A percentile compares a stretch with the other conserved stretches of the same genome.
Conservation (phyloP, 805 yeast species). For the Myxozyma udenii region DNA sequence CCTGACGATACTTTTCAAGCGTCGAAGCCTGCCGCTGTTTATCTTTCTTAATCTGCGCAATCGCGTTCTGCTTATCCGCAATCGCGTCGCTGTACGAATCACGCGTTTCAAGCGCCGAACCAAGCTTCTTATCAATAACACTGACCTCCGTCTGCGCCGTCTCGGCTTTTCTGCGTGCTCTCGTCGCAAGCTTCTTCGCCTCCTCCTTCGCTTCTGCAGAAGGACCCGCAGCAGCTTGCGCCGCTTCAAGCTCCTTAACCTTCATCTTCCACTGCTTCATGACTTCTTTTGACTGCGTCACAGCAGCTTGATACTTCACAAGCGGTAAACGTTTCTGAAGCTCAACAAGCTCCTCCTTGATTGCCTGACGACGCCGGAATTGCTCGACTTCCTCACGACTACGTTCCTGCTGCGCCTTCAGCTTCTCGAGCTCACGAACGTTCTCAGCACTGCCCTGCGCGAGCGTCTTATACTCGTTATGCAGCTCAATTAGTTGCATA, state of each 20-base stretch:
- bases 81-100: background rate
- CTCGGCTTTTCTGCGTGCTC: conserved; percentile 25
- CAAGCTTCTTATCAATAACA: background rate
- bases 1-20: background rate
- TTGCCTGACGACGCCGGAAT: conserved; percentile 34
- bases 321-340: conserved; percentile 14
- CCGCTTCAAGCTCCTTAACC: conserved; percentile 9
- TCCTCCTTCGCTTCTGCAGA: conserved; percentile 41
- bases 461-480: conserved; percentile 41
- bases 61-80: background rate
- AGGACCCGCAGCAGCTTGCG: conserved; percentile 12
- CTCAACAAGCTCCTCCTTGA: conserved; percentile 16
- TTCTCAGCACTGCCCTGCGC: conserved; percentile 10
- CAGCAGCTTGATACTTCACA: conserved; percentile 12
- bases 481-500: conserved; percentile 52
- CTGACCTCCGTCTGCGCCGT: background rate
- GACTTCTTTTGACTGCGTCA: conserved; percentile 29
- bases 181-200: conserved; percentile 36
- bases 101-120: background rate
- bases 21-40: background rate
- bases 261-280: conserved; percentile 14
- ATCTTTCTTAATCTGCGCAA: background rate
- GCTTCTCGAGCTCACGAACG: conserved; percentile 35
- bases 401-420: conserved; percentile 41
- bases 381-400: conserved; percentile 49